Evolutionary conservation across 208 protist species (phyloP), one percentile per base, ranked within the genome.

Genomic region (Chromosphaera perkinsii): DNA sequence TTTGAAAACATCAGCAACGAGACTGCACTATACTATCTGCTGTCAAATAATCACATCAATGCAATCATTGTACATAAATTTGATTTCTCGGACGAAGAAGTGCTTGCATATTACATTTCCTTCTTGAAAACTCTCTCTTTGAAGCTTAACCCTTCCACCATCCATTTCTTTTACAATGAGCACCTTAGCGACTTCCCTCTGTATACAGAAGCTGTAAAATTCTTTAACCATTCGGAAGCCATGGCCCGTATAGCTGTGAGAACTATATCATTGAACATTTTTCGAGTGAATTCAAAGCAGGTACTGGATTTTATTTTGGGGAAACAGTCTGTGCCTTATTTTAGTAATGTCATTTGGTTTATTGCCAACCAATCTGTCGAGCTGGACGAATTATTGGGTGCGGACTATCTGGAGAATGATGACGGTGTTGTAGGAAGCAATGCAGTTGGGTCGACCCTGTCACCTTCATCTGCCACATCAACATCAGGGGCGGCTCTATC

Each of bases 1-100:
- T 74, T 89, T 27, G 73, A 85, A 20, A 85, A 85, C 63, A 74
- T 87, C 37, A 57, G 56, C 9, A 79, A 62, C 20, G 49, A 77
- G 27, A 78, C 77, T 4, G 78, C 77, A 4, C 54, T 86, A n/a
- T 88, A 82, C 55, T 89, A 79, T 61, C 43, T 91, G 22, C 62
- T 90, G 31, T 90, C 85, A 9, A 88, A 91, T 59, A 91, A 91
- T 72, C 73, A 87, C 58, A 85, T 92, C 52, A 92, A 92, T 77
- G 73, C 85, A n/a, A 73, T 92, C 31, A 91, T 92, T 47, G 73
- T 56, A 24, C 79, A 88, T 39, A 60, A 84, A 27, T 91, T 89
- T 73, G 87, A 91, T 73, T 89, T 88, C 56, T 72, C 69, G 1
- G 75, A 90, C 68, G 88, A 92, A 27, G 88, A 90, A 61, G 56